A percentile compares a stretch with the other conserved stretches of the same genome.
Conservation (phyloP, 495 filamentous ascomycete species). For the Tuber brumale region DNA sequence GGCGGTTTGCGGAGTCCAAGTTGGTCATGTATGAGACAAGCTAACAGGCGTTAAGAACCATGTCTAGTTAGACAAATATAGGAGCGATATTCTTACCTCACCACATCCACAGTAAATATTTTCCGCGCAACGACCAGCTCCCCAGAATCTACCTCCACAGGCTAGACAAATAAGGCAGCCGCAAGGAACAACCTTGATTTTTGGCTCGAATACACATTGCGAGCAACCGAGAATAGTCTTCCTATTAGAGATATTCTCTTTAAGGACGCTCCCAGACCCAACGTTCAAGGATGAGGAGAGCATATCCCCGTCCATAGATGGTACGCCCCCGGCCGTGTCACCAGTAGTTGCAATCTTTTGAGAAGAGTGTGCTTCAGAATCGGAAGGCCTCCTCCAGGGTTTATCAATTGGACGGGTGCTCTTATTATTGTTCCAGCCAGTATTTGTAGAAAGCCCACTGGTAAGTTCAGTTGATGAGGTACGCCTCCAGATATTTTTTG, state of each 20-base stretch:
- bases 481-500: constrained; percentile 30
- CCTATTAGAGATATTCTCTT: background rate
- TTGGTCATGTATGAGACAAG: constrained; percentile 35
- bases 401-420: constrained; percentile 34
- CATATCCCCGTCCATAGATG: constrained; percentile 13
- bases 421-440: constrained; percentile 20
- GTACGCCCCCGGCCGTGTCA: constrained; percentile 8
- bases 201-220: constrained; percentile 40
- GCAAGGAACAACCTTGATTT: constrained; percentile 38
- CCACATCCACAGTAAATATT: constrained; percentile 40
- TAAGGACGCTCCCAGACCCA: constrained; percentile 9
- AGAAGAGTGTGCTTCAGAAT: constrained; percentile 25
- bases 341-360: constrained; percentile 21
- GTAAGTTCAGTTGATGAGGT: constrained; percentile 10
- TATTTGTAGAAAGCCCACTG: constrained; percentile 17
- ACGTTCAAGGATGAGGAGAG: constrained; percentile 11
- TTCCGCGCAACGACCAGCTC: constrained; percentile 22
- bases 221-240: constrained; percentile 38
- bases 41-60: constrained; percentile 18
- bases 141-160: constrained; percentile 39
- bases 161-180: constrained; percentile 37
- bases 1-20: constrained; percentile 21
- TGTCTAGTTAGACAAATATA: constrained; percentile 2
- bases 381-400: constrained; percentile 30
- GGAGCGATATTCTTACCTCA: constrained; percentile 22